Base-by-base conservation (phyloP, 2,329 filamentous ascomycete species). In the Diaporthe vexans region DNA sequence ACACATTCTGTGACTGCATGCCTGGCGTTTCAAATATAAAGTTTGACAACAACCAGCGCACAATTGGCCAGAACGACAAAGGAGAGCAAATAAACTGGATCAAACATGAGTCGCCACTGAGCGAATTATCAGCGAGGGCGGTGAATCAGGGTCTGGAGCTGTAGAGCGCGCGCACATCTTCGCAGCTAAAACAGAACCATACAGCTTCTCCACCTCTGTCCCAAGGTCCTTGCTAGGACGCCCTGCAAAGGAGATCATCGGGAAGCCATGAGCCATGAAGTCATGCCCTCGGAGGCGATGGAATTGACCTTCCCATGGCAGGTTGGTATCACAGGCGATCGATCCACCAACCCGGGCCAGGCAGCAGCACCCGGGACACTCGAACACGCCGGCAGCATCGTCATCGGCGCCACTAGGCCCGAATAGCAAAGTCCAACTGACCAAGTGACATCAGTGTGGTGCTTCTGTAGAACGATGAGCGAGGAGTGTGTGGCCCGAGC, bases 81-180 rank as follows among this genome's bases (percentile, higher is more conserved):
- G 46, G 29, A 67, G 29, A 51, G 63, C n/a, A 40, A 46, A 24
- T 54, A 33, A 68, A 40, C 35, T 37, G 63, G 46, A 67, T 35
- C 46, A 68, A 54, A 37, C 48, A 68, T 68, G 63, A 68, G n/a
- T 68, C 63, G 63, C 63, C 63, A 68, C 63, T 54, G 63, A 40
- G 33, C 63, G 63, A 68, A 54, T 40, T 68, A 37, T 21, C 13
- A 4, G 33, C 63, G n/a, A 68, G 15, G 48, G 48, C 63, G 63
- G 63, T 68, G 63, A 13, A 35, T 54, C 9, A 9, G 63, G 48
- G n/a, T 54, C n/a, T 40, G 6, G 63, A 68, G 54, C n/a, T 54
- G 63, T 68, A 33, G 33, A 68, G 48, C 63, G 48, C 48, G 33
- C 63, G 33, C 46, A 19, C 21, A 11, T 19, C 24, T 33, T 35